These are phyloP conservation scores for Kwoniella bestiolae DNA, from an alignment of 768 basidiomycete species.

Conservation along the genomic window DNA sequence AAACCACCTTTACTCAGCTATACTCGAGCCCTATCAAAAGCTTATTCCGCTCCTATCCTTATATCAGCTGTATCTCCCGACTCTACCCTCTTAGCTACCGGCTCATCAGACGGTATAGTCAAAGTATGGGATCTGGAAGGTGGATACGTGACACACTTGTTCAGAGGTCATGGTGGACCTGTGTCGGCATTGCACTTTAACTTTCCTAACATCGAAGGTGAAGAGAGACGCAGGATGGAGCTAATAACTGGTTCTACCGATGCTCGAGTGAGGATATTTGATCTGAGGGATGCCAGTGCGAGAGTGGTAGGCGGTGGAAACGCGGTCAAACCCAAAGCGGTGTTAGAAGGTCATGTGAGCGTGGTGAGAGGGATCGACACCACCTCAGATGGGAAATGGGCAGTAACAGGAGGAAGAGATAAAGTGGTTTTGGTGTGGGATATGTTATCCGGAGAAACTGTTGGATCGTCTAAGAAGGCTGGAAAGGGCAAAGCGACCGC, in stretches of 20 bases:
- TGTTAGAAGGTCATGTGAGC: conserved; percentile 94
- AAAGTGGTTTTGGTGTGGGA: conserved; percentile 94
- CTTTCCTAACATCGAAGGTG: conserved; percentile 62
- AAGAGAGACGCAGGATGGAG: conserved; percentile 64
- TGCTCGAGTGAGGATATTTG: conserved; percentile 88
- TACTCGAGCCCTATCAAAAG: conserved; percentile 73
- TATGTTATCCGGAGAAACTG: conserved; percentile 58
- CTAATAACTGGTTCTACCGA: conserved; percentile 91
- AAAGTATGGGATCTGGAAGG: conserved; percentile 92
- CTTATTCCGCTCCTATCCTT: conserved; percentile 93
- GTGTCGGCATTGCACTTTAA: conserved; percentile 88
- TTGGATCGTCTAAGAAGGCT: conserved; percentile 46
- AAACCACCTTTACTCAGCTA: conserved; percentile 64
- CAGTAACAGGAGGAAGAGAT: conserved; percentile 89
- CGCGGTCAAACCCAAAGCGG: conserved; percentile 67
- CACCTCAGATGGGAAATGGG: conserved; percentile 81
- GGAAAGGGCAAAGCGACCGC: conserved; percentile 56
- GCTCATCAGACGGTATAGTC: conserved; percentile 92
- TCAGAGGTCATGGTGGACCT: conserved; percentile 97
- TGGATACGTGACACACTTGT: conserved; percentile 89
- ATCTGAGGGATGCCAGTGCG: conserved; percentile 71
- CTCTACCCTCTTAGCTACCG: conserved; percentile 88
- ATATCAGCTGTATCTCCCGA: conserved; percentile 75
- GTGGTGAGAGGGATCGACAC: conserved; percentile 90
- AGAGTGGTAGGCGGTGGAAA: conserved; percentile 59